Percentiles rank a stretch among this genome's conserved stretches.
Conservation (phyloP, 1,284 basidiomycete species). For the Naganishia sp. region DNA sequence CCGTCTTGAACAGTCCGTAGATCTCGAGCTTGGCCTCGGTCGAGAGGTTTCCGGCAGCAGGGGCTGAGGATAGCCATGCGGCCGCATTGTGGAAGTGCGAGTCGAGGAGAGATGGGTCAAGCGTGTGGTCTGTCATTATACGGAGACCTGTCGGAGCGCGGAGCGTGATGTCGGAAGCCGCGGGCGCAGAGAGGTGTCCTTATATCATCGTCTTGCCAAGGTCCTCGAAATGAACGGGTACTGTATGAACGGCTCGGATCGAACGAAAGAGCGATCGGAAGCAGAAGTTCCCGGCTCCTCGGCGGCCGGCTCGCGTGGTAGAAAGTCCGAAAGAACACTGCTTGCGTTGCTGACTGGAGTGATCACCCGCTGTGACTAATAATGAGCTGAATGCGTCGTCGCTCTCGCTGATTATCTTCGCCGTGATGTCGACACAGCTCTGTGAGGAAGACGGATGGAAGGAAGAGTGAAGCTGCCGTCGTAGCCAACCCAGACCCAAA, state of each 20-base stretch:
- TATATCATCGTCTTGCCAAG: neutral
- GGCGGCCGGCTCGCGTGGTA: neutral
- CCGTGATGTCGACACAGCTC: too few species aligned
- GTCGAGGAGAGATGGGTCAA: conserved; percentile 13
- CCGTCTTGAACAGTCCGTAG: conserved; percentile 33
- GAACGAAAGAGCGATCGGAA: neutral
- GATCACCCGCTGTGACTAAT: too few species aligned
- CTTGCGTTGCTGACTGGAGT: too few species aligned
- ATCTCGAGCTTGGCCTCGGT: conserved; percentile 33
- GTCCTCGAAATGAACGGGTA: neutral
- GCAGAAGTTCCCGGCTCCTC: neutral
- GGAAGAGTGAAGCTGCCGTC: too few species aligned
- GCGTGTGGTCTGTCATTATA: neutral
- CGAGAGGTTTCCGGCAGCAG: conserved; percentile 28
- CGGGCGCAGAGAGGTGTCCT: neutral
- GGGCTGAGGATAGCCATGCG: conserved; percentile 25
- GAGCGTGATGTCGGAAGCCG: neutral
- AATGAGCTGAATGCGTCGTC: too few species aligned
- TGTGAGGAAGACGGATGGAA: too few species aligned
- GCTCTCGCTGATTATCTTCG: too few species aligned
- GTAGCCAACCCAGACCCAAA: neutral
- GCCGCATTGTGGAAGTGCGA: conserved; percentile 33
- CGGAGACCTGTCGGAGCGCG: too few species aligned
- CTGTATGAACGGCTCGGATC: neutral
- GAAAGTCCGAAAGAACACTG: neutral